phyloP scores from a whole-genome alignment of 2,329 filamentous ascomycete species.

The Balansia obtecta region DNA sequence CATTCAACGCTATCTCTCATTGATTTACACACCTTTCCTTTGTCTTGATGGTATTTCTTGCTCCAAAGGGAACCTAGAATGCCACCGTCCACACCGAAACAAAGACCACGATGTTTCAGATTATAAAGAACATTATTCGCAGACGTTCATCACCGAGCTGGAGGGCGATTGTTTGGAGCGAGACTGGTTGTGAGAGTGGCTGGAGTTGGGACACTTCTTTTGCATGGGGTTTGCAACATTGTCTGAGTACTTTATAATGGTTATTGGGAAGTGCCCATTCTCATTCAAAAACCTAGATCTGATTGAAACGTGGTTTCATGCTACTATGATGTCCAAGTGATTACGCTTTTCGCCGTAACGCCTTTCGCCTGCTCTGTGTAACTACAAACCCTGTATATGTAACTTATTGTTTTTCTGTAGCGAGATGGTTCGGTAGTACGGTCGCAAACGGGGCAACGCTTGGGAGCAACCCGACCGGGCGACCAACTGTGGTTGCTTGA shows the following conservation, averaged over 20 bases:
- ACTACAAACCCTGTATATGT: neutral
- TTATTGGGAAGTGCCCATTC: slow-evolving; percentile 20
- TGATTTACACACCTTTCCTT: neutral
- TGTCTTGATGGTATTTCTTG: neutral
- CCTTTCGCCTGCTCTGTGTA: slow-evolving; percentile 1
- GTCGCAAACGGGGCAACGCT: neutral
- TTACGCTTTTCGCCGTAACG: neutral
- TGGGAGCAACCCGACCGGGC: neutral
- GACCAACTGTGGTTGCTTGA: neutral
- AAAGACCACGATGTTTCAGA: neutral
- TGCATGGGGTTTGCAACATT: slow-evolving; percentile 2
- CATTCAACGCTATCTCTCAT: neutral
- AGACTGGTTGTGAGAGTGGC: neutral
- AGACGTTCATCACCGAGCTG: neutral
- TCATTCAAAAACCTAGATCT: slow-evolving; percentile 22
- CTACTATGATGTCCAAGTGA: slow-evolving; percentile 6
- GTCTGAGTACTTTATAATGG: slow-evolving; percentile 6
- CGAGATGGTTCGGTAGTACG: too few species aligned
- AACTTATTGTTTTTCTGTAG: too few species aligned
- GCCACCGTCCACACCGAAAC: neutral
- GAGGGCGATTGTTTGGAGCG: neutral
- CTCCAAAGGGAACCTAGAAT: neutral
- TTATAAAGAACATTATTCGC: neutral
- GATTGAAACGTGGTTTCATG: slow-evolving; percentile 12
- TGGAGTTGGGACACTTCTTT: slow-evolving; percentile 1